These are phyloP conservation scores for Candida andamanensis DNA, from an alignment of 805 yeast species.

Conservation along the genomic window DNA sequence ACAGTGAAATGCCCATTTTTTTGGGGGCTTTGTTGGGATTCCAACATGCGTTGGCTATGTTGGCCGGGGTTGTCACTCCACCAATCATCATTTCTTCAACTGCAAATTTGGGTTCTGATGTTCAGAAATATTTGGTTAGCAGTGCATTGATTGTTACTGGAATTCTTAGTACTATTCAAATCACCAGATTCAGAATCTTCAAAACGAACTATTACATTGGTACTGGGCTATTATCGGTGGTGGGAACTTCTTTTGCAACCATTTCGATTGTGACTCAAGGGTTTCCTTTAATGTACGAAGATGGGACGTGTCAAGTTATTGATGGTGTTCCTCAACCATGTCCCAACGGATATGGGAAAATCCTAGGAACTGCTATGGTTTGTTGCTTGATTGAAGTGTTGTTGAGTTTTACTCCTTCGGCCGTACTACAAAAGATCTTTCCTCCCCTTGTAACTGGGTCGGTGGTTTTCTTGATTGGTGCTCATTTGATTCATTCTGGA, in stretches of 20 bases:
- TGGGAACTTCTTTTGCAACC: slow-evolving; percentile 88
- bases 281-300: slow-evolving; percentile 72
- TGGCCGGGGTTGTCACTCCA: slow-evolving; percentile 87
- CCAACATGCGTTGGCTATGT: slow-evolving; percentile 85
- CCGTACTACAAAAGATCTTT: slow-evolving; percentile 61
- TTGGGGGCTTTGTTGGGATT: slow-evolving; percentile 75
- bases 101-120: slow-evolving; percentile 50
- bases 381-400: slow-evolving; percentile 73
- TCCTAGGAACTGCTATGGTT: slow-evolving; percentile 70
- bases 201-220: slow-evolving; percentile 76
- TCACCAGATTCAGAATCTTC: slow-evolving; percentile 73
- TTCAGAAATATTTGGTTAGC: slow-evolving; percentile 34
- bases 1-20: slow-evolving; percentile 76
- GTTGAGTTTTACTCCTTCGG: slow-evolving; percentile 75
- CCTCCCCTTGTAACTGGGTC: slow-evolving; percentile 94
- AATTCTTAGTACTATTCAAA: slow-evolving; percentile 53
- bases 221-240: slow-evolving; percentile 84
- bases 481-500: slow-evolving; percentile 62
- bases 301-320: slow-evolving; percentile 43
- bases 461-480: slow-evolving; percentile 81
- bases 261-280: slow-evolving; percentile 74
- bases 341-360: slow-evolving; percentile 87
- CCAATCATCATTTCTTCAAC: slow-evolving; percentile 64
- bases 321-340: slow-evolving; percentile 72
- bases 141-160: slow-evolving; percentile 36